A percentile compares a stretch with the other conserved stretches of the same genome.
phyloP scores from a whole-genome alignment of 805 yeast genomes.

The Cyberlindnera saturnus region DNA sequence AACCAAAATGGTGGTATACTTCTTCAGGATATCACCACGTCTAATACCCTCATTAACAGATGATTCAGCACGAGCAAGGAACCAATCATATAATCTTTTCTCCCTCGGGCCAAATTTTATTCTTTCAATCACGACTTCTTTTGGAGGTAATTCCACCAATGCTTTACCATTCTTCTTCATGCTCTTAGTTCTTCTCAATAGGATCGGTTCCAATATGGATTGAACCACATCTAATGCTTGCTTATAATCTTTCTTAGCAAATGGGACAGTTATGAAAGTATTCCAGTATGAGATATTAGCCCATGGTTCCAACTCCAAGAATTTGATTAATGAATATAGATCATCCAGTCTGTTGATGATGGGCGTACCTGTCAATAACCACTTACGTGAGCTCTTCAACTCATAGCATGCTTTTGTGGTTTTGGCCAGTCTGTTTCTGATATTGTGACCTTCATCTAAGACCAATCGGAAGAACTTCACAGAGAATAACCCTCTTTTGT shows the following conservation, averaged over 20 bases:
- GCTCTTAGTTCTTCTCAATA: constrained; percentile 77
- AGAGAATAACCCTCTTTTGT: constrained; percentile 54
- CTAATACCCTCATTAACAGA: constrained; percentile 54
- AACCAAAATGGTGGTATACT: constrained; percentile 73
- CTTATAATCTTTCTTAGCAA: constrained; percentile 62
- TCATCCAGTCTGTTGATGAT: constrained; percentile 86
- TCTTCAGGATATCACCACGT: constrained; percentile 62
- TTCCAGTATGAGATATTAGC: constrained; percentile 80
- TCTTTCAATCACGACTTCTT: constrained; percentile 63
- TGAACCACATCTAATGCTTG: constrained; percentile 82
- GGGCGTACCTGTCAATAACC: constrained; percentile 94
- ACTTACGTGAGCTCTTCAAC: constrained; percentile 56
- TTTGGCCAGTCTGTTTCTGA: constrained; percentile 71
- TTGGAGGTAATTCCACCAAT: constrained; percentile 70
- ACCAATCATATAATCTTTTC: constrained; percentile 56
- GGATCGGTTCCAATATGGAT: constrained; percentile 75
- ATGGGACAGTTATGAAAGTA: constrained; percentile 76
- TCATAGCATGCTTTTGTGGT: constrained; percentile 75
- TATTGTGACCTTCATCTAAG: constrained; percentile 87
- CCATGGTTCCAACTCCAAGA: constrained; percentile 86
- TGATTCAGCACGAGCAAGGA: constrained; percentile 59
- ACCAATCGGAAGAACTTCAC: constrained; percentile 71
- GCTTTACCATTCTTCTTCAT: constrained; percentile 78
- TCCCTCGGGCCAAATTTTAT: constrained; percentile 65
- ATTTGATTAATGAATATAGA: constrained; percentile 68